Base-by-base conservation (phyloP, 345 rosid genomes). In the Zanthoxylum bungeanum region DNA sequence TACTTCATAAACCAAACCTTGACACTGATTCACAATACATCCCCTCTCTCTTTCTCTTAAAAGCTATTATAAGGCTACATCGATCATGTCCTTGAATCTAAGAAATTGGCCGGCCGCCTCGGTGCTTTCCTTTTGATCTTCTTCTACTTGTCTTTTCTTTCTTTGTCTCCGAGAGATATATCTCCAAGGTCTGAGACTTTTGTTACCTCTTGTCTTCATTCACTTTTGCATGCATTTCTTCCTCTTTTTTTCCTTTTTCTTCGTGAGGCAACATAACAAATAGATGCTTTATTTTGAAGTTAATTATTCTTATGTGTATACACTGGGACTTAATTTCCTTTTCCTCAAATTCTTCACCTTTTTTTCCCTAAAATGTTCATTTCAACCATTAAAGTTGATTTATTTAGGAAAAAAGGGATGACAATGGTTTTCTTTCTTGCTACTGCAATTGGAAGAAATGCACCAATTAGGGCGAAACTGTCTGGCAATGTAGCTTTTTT, bases 81-180 rank as follows among this genome's bases (percentile, higher is more conserved):
- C n/a, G n/a, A 78, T 73, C 91, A 85, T 87, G 90, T 87, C 87
- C 87, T 83, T 77, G 68, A 87, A 89, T 90, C 66, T 73, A 79
- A 89, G 87, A 75, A 79, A 77, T 85, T 79, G 70, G 68, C 72
- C 46, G n/a, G 68, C 72, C 50, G 17, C 71, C 77, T 73, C 61
- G 74, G 69, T 72, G 59, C 74, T 76, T 74, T 69, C 77, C 73
- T 71, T 64, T 56, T 63, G 60, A 37, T 51, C 51, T 46, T 74
- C 74, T 75, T 74, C 80, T 42, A 53, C 34, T 69, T 78, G 81
- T 84, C 84, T 69, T 81, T 81, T 73, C 9, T 76, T 61, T 73
- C 70, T 80, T 79, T 78, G 83, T 80, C 83, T 65, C 76, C 21
- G 47, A 69, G 72, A 77, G 59, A 72, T 66, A 66, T 66, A 68